Conservation (phyloP, 306 rosid genomes). For the Citrullus amarus region DNA sequence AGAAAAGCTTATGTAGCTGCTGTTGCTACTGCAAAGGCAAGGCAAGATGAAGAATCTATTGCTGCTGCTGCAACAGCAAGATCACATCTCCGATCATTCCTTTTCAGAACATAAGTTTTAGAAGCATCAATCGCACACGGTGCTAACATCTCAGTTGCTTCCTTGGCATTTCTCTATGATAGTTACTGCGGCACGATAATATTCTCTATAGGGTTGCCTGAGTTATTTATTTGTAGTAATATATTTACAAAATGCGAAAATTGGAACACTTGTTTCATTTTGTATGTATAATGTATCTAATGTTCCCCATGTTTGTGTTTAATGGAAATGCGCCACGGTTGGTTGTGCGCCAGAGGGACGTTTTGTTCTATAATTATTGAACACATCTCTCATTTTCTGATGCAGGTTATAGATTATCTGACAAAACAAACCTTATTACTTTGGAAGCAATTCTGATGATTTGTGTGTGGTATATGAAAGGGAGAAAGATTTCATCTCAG, state of each 20-base stretch:
- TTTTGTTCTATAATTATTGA: neutral
- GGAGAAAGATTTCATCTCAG: neutral
- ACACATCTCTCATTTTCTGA: neutral
- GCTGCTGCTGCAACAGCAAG: conserved; percentile 66
- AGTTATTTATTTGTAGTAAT: neutral
- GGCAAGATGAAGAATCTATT: conserved; percentile 74
- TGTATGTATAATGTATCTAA: neutral
- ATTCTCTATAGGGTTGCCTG: neutral
- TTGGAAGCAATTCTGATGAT: neutral
- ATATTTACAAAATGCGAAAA: neutral
- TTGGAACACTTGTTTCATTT: neutral
- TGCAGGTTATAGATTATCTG: neutral
- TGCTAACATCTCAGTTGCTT: neutral
- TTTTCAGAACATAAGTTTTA: conserved; percentile 29
- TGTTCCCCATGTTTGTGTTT: neutral
- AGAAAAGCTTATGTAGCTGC: conserved; percentile 63
- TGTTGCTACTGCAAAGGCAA: conserved; percentile 52
- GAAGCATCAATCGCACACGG: neutral
- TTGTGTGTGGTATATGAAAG: neutral
- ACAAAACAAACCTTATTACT: neutral
- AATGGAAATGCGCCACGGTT: neutral
- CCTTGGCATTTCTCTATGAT: neutral
- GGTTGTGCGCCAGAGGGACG: neutral
- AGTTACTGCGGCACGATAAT: neutral
- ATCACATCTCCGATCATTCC: conserved; percentile 46